Base-by-base conservation (phyloP, 1,139 yeast genomes). In the Sugiyamaella sp. region DNA sequence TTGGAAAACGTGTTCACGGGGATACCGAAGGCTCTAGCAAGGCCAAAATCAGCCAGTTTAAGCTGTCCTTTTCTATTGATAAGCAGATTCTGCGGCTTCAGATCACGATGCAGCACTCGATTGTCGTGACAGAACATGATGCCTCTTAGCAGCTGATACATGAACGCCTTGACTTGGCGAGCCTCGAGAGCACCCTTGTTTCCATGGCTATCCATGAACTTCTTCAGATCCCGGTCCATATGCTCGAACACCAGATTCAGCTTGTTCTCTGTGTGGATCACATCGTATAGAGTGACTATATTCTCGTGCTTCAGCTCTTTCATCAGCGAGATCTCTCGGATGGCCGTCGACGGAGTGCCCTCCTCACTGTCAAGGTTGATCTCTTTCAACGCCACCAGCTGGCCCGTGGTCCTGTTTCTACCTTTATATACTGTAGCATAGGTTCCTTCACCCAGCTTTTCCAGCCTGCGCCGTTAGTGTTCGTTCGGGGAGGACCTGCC, bases 351-450 rank as follows among this genome's bases (percentile, higher is more conserved):
- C 1, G 99, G 99, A 0, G 98, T 93, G 10, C 99, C 99, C 71
- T 93, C 99, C 67, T 91, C 98, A 19, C 95, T 86, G 68, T 93
- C 99, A 60, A 93, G 77, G 63, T 86, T 89, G 71, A 93, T 95
- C 71, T 93, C 99, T 69, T 93, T 93, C 64, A 93, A 76, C 0
- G 99, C 99, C 21, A 93, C 99, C 51, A 89, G 79, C 29, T 93
- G 90, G 4, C 98, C 98, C 0, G 97, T 86, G 55, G 89, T 81
- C 52, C 95, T 81, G 71, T 93, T 93, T 57, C 97, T 79, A 9
- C 98, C 99, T 66, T 91, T 93, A 74, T 93, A 93, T 24, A 93
- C 99, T 4, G 98, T 93, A 54, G 99, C 99, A 76, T 93, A 93
- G 1, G 99, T 93, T 56, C 99, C 99, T 71, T 91, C 97, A 41